phyloP scores from a whole-genome alignment of 1,284 basidiomycete species.

The Tilletia horrida region DNA sequence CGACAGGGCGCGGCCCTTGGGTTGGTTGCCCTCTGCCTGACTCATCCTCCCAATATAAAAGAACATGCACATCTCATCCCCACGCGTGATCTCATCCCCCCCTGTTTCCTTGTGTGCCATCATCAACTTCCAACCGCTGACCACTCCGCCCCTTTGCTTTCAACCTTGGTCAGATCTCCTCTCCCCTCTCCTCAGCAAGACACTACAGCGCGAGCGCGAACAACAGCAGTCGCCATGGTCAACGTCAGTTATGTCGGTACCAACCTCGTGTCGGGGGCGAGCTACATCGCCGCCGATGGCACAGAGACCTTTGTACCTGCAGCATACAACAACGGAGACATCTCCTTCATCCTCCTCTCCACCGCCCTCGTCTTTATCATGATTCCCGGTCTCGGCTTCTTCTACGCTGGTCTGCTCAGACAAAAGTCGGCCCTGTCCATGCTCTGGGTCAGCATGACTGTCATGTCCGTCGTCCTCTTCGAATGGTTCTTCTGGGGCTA shows the following conservation, averaged over 20 bases:
- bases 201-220: too few relatives aligned
- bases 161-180: too few relatives aligned
- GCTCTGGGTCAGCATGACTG: conserved; percentile 79
- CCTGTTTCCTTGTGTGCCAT: too few relatives aligned
- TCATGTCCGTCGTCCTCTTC: conserved; percentile 71
- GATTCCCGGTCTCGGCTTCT: conserved; percentile 69
- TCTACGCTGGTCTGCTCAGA: conserved; percentile 77
- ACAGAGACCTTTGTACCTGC: conserved; percentile 30
- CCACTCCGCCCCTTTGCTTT: too few relatives aligned
- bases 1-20: too few relatives aligned
- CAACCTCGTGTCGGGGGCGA: conserved; percentile 11
- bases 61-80: too few relatives aligned
- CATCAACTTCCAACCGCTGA: too few relatives aligned
- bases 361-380: conserved; percentile 75
- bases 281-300: conserved; percentile 36
- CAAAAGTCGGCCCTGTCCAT: conserved; percentile 89
- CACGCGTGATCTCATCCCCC: too few relatives aligned
- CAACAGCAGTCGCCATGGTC: neutral
- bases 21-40: too few relatives aligned
- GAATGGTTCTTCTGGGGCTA: conserved; percentile 59
- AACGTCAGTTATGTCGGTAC: conserved; percentile 17
- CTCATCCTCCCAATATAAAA: too few relatives aligned
- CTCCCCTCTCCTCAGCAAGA: too few relatives aligned
- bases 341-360: conserved; percentile 58
- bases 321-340: conserved; percentile 61